Base-by-base conservation (phyloP, 371 early-diverging fungal genomes). In the Rhizopus delemar region DNA sequence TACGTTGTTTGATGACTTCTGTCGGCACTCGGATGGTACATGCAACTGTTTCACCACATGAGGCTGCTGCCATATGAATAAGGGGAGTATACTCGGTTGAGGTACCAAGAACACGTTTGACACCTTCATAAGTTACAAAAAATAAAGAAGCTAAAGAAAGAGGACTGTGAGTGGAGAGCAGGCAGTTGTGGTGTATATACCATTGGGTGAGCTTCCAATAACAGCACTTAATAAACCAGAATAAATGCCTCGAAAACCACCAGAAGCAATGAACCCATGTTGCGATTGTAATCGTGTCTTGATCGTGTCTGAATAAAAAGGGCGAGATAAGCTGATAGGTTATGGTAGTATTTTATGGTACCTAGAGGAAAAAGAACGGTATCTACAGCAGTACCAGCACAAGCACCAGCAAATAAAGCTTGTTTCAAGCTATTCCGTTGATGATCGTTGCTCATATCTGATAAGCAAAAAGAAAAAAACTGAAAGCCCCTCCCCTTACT, bases 1-100 rank as follows among this genome's bases (percentile, higher is more conserved):
- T 87, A 51, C 97, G 83, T 68, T 95, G 95, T 69, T 98, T 98
- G 59, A 95, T 86, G 35, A 96, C 92, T 70, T 98, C 98, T 5
- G 95, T 95, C 3, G 98, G 98, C 4, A 97, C 97, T 4, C 98
- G 86, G 15, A 95, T 89, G 43, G 93, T 74, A 64, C 97, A 97
- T 7, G 98, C 98, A 3, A 91, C 94, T 46, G 96, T 83, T 82
- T 97, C 98, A 46, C 95, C 98, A 46, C 83, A 79, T 0, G 94
- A 93, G 5, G 96, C 96, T 9, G 98, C 89, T 33, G 80, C 63
- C 96, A 96, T 94, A 68, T 95, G 94, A 31, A 86, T 81, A 6
- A 87, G 63, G 7, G 92, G 88, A 13, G 80, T 76, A 66, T 85
- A 76, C 32, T 78, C 68, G 8, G 63, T 55, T 2, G 68, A 63